These are phyloP conservation scores for Ceratobasidium papillatum DNA, from an alignment of 1,284 basidiomycete species.

Conservation along the genomic window DNA sequence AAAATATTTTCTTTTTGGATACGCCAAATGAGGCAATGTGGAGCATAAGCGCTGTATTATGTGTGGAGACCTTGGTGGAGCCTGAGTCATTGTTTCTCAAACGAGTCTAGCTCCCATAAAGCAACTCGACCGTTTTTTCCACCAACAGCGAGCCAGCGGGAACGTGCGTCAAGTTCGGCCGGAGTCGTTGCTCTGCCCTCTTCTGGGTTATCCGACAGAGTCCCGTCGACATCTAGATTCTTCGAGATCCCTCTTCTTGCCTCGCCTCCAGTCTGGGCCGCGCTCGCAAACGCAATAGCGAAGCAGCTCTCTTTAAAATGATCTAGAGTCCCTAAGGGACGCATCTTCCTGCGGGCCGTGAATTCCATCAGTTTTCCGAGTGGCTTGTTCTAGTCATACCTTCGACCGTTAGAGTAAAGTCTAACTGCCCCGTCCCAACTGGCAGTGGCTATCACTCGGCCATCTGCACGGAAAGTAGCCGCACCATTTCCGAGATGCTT, in stretches of 20 bases:
- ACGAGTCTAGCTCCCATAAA: slow-evolving; percentile 80
- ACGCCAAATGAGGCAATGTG: not conserved
- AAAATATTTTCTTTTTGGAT: not conserved
- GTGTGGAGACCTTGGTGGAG: not conserved
- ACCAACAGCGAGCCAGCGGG: slow-evolving; percentile 75
- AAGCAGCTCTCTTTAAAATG: slow-evolving; percentile 83
- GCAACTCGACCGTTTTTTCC: slow-evolving; percentile 79
- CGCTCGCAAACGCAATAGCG: slow-evolving; percentile 69
- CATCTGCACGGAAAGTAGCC: slow-evolving; percentile 77
- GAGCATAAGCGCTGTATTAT: not conserved
- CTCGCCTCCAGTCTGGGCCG: slow-evolving; percentile 48
- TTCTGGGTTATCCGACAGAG: slow-evolving; percentile 55
- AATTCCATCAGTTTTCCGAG: not conserved
- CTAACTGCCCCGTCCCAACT: slow-evolving; percentile 78
- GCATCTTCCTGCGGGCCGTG: slow-evolving; percentile 66
- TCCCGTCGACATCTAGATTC: slow-evolving; percentile 47
- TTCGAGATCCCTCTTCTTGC: slow-evolving; percentile 50
- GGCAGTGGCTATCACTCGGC: slow-evolving; percentile 78
- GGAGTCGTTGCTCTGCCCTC: slow-evolving; percentile 45
- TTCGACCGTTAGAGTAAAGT: slow-evolving; percentile 32
- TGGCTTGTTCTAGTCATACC: not conserved
- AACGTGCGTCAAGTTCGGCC: slow-evolving; percentile 60
- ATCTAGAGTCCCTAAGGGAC: slow-evolving; percentile 73
- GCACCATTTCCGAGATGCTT: slow-evolving; percentile 81
- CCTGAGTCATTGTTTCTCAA: slow-evolving; percentile 54